Conservation (phyloP, 2,329 filamentous ascomycete species). For the Fusarium mexicanum region DNA sequence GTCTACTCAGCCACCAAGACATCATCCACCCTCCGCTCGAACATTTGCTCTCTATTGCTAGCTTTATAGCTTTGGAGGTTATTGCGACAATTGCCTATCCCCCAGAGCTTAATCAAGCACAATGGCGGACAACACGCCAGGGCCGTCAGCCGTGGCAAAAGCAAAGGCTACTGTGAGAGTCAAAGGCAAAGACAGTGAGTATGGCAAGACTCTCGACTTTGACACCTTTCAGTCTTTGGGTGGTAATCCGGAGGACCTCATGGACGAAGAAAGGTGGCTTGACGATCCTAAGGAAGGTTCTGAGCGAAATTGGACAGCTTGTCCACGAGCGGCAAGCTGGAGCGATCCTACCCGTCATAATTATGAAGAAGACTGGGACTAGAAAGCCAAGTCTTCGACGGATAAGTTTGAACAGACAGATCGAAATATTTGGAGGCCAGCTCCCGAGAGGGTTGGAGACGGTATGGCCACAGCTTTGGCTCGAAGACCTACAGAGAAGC, state of each 20-base stretch:
- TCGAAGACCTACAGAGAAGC: no score
- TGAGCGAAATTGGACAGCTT: no score
- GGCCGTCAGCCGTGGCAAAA: rapidly evolving
- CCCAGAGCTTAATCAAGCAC: background rate
- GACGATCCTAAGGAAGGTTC: no score
- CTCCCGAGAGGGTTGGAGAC: no score
- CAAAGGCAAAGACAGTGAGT: rapidly evolving
- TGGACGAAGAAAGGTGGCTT: background rate
- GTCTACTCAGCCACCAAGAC: background rate
- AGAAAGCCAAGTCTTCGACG: no score
- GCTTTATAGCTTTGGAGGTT: rapidly evolving
- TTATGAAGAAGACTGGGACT: no score
- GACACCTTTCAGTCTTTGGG: rapidly evolving
- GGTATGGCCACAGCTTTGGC: no score
- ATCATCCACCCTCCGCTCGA: background rate
- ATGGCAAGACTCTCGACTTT: background rate
- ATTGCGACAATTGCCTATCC: background rate
- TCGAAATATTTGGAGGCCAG: no score
- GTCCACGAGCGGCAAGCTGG: no score
- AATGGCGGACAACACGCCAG: rapidly evolving
- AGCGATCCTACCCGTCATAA: no score
- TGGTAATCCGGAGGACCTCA: rapidly evolving
- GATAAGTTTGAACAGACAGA: no score
- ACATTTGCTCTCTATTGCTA: rapidly evolving
- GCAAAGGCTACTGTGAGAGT: background rate